Evolutionary conservation across 345 rosid species (phyloP).

Genomic region (Acer saccharum): DNA sequence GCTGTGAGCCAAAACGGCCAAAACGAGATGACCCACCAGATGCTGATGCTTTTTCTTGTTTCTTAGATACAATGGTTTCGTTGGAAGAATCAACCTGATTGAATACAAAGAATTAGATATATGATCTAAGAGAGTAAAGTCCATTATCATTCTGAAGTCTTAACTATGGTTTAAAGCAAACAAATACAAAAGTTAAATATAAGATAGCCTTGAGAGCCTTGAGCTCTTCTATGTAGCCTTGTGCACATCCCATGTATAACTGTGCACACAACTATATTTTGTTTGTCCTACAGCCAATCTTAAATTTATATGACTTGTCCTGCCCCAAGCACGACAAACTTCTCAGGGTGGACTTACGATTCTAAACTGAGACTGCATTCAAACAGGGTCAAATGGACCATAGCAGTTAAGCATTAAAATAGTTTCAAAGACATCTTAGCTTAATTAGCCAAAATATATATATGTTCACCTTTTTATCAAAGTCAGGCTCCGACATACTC

Average conservation of each 20-base stretch:
- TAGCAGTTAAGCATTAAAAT: background rate
- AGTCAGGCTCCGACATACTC: slow-evolving; percentile 75
- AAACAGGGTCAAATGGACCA: background rate
- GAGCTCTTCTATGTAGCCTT: background rate
- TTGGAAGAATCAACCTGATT: slow-evolving; percentile 42
- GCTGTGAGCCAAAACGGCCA: slow-evolving; percentile 54
- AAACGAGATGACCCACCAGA: slow-evolving; percentile 45
- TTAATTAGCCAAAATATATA: background rate
- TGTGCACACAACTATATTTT: no score
- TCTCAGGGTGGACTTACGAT: background rate
- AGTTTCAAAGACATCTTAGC: background rate
- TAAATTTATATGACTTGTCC: background rate
- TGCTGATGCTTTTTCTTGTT: slow-evolving; percentile 36
- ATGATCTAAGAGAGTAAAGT: background rate
- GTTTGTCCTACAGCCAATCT: background rate
- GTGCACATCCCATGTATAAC: background rate
- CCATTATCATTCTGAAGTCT: background rate
- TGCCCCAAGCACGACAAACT: background rate
- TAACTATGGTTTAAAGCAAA: background rate
- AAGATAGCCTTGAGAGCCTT: background rate
- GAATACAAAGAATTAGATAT: slow-evolving; percentile 3
- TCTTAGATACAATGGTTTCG: slow-evolving; percentile 27
- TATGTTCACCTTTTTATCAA: slow-evolving; percentile 57
- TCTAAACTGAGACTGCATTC: background rate
- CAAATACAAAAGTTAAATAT: background rate